phyloP scores from a whole-genome alignment of 2,329 filamentous ascomycete species.

The Aureobasidium sp. region DNA sequence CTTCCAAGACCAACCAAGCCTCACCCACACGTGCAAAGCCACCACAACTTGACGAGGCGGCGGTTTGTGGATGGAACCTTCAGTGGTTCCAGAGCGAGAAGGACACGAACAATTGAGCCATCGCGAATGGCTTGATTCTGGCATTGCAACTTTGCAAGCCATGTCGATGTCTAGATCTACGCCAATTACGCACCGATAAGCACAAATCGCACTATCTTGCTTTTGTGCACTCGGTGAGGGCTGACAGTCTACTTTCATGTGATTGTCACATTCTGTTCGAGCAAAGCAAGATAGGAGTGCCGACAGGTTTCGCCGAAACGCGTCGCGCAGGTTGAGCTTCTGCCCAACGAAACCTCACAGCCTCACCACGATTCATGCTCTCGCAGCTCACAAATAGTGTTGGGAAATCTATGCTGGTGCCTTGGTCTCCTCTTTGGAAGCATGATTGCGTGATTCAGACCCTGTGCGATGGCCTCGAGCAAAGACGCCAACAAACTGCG shows the following conservation, averaged over 20 bases:
- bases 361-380: conserved; percentile 1
- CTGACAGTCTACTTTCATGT: not conserved
- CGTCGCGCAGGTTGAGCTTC: not conserved
- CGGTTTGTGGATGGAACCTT: not conserved
- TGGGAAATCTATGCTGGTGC: conserved; percentile 2
- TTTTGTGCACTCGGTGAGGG: not conserved
- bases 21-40: conserved; percentile 10
- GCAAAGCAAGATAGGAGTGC: not conserved
- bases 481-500: not conserved
- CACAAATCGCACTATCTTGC: not conserved
- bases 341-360: not conserved
- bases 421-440: not conserved
- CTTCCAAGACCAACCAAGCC: conserved; percentile 13
- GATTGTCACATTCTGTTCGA: not conserved
- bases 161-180: not conserved
- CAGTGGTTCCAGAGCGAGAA: not conserved
- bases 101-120: not conserved
- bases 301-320: conserved; percentile 1
- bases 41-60: conserved; percentile 3
- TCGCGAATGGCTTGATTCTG: not conserved
- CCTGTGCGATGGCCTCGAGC: not conserved
- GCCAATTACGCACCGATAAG: not conserved
- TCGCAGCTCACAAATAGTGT: not conserved
- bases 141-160: not conserved
- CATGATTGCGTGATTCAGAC: conserved; percentile 2